These are phyloP conservation scores for Silybum marianum DNA, from an alignment of 129 eudicot species.

Conservation along the genomic window DNA sequence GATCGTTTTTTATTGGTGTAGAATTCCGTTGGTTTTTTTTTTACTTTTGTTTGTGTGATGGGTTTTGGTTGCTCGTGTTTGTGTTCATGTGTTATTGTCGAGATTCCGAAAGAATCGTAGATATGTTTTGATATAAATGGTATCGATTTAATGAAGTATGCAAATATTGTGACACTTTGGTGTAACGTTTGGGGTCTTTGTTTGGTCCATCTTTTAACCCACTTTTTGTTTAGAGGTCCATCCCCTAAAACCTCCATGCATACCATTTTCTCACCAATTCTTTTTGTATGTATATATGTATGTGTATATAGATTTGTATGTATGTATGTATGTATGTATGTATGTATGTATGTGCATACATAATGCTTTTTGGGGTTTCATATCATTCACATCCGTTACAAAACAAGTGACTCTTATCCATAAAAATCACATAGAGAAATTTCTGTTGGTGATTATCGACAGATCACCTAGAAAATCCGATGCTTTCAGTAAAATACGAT, in stretches of 20 bases:
- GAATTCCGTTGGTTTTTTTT: not conserved
- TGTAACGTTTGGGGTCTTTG: constrained; percentile 14
- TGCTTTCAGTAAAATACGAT: too few species aligned
- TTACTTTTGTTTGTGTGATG: not conserved
- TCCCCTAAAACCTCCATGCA: constrained; percentile 16
- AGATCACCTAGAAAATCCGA: too few species aligned
- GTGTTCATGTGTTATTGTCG: not conserved
- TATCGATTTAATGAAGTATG: constrained; percentile 9
- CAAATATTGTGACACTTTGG: constrained; percentile 9
- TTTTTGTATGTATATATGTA: not conserved
- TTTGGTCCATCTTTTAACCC: constrained; percentile 14
- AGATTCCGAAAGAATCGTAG: not conserved
- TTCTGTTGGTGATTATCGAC: too few species aligned
- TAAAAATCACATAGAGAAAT: too few species aligned
- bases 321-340: too few species aligned
- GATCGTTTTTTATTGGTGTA: not conserved
- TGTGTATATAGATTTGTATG: too few species aligned
- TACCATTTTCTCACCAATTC: constrained; percentile 10
- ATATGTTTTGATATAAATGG: constrained; percentile 11
- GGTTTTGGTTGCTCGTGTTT: not conserved
- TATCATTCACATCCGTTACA: too few species aligned
- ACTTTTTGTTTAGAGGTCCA: constrained; percentile 24
- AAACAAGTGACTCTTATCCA: too few species aligned
- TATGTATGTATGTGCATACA: not conserved
- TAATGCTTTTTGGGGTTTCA: too few species aligned